phyloP scores from a whole-genome alignment of 352 stramenopile genomes.

The Phytophthora hibernalis region DNA sequence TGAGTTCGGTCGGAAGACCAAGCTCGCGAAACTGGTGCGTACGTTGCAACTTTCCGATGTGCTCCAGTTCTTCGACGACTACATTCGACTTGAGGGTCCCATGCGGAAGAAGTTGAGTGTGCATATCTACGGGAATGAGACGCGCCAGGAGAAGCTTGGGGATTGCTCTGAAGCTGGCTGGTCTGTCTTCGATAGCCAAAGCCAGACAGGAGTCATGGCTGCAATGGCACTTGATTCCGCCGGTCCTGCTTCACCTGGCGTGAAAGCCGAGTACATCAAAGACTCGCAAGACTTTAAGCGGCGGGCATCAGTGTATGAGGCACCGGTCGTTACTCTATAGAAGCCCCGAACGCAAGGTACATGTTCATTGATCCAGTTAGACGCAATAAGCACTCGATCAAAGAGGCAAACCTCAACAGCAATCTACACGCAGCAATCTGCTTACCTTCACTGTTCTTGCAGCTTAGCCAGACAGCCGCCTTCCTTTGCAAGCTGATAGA shows the following conservation, averaged over 20 bases:
- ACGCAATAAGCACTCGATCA: background rate
- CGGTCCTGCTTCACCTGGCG: background rate
- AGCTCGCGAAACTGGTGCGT: conserved; percentile 50
- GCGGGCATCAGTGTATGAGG: conserved; percentile 22
- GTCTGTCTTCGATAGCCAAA: conserved; percentile 19
- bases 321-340: conserved; percentile 19
- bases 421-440: conserved; percentile 16
- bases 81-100: conserved; percentile 37
- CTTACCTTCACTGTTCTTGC: conserved; percentile 22
- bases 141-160: conserved; percentile 26
- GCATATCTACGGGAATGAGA: conserved; percentile 60
- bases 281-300: conserved; percentile 40
- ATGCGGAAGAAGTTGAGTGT: conserved; percentile 65
- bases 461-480: conserved; percentile 24
- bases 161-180: conserved; percentile 30
- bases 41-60: conserved; percentile 59
- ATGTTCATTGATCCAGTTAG: conserved; percentile 3
- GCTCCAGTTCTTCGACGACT: conserved; percentile 74
- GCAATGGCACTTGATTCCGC: conserved; percentile 14
- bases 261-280: conserved; percentile 33
- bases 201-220: conserved; percentile 19
- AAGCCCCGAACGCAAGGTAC: background rate
- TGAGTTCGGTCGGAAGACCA: conserved; percentile 62
- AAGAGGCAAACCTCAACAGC: background rate
- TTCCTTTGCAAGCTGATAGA: conserved; percentile 26